Base-by-base conservation (phyloP, 306 rosid species). In the Quercus glauca region DNA sequence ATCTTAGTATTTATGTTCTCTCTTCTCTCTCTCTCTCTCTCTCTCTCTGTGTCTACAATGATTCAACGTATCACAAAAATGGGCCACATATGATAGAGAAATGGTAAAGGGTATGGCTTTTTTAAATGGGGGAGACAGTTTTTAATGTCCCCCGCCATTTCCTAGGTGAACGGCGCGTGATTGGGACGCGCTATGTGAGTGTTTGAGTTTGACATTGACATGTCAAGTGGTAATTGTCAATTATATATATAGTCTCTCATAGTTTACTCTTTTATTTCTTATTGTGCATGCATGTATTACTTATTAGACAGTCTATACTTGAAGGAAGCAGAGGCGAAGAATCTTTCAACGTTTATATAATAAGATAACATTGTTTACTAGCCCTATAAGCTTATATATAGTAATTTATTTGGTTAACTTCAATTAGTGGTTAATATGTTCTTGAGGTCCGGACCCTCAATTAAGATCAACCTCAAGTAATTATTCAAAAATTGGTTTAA, bases 61-160 rank as follows among this genome's bases (percentile, higher is more conserved):
- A 71, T 74, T 70, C 74, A 80, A 45, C 69, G 41, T 56, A 81
- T 74, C 73, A 81, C 73, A 71, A 65, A 78, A 19, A 65, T 5
- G 23, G 8, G 85, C 60, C 76, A 81, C 12, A 8, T 7, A 41
- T 41, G 2, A 41, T 41, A 7, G 45, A 41, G 45, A 41, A 41
- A 41, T 41, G 45, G 11, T 8, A 8, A 7, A 41, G 3, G 45
- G 12, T 41, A 2, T 41, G 45, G 45, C 45, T 41, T 41, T 87
- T 89, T 86, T 83, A 57, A 84, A 88, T 80, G 80, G 81, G 76
- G 65, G 21, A 65, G 33, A 78, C 76, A 76, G 82, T 63, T 29
- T 73, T 19, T 19, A 81, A 52, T 83, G 89, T 85, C 86, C 90
- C 94, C 93, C 89, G 92, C 92, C 91, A 53, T 73, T 85, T 80